Percentiles rank a stretch among this genome's conserved stretches.
phyloP scores from a whole-genome alignment of 345 rosid species.

The Tarenaya hassleriana region DNA sequence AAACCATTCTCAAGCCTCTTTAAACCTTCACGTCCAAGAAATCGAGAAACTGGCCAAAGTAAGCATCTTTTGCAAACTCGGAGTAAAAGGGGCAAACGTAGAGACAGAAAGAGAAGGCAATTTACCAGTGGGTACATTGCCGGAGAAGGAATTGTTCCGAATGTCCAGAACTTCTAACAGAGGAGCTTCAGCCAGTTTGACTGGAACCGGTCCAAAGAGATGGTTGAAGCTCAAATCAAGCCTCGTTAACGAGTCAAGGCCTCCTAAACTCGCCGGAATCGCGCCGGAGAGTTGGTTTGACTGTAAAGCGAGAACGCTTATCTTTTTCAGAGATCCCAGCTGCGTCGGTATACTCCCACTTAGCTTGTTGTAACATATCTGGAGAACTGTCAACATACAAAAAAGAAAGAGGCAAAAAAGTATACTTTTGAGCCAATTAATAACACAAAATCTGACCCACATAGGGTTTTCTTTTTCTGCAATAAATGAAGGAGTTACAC shows the following conservation, averaged over 20 bases:
- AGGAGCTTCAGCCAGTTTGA: constrained; percentile 54
- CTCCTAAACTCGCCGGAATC: constrained; percentile 89
- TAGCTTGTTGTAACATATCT: constrained; percentile 81
- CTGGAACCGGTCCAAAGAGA: constrained; percentile 84
- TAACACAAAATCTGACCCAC: too few relatives aligned
- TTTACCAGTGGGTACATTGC: constrained; percentile 76
- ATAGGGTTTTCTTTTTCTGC: too few relatives aligned
- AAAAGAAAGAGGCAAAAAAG: too few relatives aligned
- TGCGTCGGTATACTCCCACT: constrained; percentile 76
- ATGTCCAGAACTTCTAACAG: constrained; percentile 63
- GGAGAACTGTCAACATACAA: constrained; percentile 54
- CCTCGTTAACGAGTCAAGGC: constrained; percentile 50
- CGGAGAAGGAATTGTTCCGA: constrained; percentile 82
- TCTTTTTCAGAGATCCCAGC: constrained; percentile 62
- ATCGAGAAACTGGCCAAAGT: too few relatives aligned
- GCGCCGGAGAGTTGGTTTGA: constrained; percentile 79
- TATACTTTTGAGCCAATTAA: too few relatives aligned
- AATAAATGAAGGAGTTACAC: too few relatives aligned
- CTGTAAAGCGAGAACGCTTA: constrained; percentile 73
- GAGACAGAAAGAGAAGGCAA: background rate
- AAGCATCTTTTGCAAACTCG: too few relatives aligned
- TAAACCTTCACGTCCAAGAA: constrained; percentile 42
- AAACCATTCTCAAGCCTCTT: constrained; percentile 63
- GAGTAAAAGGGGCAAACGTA: too few relatives aligned
- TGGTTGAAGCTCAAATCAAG: constrained; percentile 79